These are phyloP conservation scores for Lichtheimia corymbifera DNA, from an alignment of 371 early-diverging fungal species.

Conservation along the genomic window DNA sequence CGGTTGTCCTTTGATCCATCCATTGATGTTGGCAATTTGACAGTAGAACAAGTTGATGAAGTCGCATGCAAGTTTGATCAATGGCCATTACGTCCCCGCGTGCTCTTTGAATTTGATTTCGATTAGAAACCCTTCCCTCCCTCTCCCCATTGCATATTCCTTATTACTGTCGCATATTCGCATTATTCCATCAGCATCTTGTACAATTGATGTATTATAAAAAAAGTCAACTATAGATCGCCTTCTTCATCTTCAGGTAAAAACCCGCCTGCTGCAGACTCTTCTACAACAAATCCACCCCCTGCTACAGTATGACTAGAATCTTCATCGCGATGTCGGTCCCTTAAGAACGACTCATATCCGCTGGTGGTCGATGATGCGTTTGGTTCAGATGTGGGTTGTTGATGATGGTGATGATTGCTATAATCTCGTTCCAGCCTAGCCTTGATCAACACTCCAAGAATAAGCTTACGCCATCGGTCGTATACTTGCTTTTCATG, in stretches of 20 bases:
- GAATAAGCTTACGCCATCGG: slow-evolving; percentile 68
- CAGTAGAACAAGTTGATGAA: slow-evolving; percentile 55
- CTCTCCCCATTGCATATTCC: too few species aligned
- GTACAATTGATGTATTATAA: too few species aligned
- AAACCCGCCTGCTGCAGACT: slow-evolving; percentile 9
- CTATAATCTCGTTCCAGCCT: slow-evolving; percentile 60
- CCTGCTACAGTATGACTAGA: slow-evolving; percentile 5
- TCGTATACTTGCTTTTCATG: slow-evolving; percentile 48
- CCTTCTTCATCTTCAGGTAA: slow-evolving; percentile 5
- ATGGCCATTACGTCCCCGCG: slow-evolving; percentile 61
- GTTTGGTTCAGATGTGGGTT: too few species aligned
- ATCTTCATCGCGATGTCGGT: neutral
- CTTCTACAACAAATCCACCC: slow-evolving; percentile 15
- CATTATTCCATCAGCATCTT: too few species aligned
- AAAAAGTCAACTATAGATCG: too few species aligned
- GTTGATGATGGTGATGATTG: neutral
- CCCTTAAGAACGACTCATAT: slow-evolving; percentile 16
- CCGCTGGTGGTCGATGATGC: neutral
- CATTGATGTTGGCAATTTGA: slow-evolving; percentile 49
- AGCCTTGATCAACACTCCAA: slow-evolving; percentile 49
- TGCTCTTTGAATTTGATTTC: slow-evolving; percentile 40
- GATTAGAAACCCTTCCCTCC: neutral
- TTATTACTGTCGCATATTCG: too few species aligned
- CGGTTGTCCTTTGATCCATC: slow-evolving; percentile 55
- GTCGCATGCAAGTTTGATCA: slow-evolving; percentile 62